Percentiles rank a stretch among this genome's conserved stretches.
phyloP scores from a whole-genome alignment of 2,329 filamentous ascomycete genomes.

The Apiospora arundinis region DNA sequence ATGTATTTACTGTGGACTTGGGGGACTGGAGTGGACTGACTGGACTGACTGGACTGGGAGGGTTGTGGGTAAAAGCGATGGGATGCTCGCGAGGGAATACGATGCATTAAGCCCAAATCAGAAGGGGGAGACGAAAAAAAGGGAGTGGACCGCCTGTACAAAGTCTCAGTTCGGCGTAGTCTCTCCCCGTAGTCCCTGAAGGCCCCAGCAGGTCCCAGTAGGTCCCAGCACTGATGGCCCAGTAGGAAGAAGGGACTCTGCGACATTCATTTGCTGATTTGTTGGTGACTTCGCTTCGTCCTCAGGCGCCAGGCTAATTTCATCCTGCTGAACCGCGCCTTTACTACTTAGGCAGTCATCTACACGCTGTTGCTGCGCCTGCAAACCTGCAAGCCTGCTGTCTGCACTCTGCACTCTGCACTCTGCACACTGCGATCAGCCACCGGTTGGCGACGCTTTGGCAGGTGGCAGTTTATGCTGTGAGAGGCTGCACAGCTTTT shows the following conservation, averaged over 20 bases:
- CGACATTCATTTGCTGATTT: background rate
- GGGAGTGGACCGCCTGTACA: background rate
- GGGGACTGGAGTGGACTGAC: background rate
- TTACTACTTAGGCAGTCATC: background rate
- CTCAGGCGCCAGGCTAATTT: background rate
- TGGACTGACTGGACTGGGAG: background rate
- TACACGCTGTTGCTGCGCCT: background rate
- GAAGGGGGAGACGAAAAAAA: constrained; percentile 6
- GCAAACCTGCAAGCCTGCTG: background rate
- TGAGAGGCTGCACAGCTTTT: constrained; percentile 1
- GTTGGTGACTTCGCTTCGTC: no score
- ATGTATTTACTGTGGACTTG: background rate
- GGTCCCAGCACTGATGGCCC: background rate
- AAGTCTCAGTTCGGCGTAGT: background rate
- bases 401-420: background rate
- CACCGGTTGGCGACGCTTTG: constrained; percentile 8
- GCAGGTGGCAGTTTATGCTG: constrained; percentile 10
- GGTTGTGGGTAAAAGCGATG: background rate
- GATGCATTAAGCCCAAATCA: constrained; percentile 1
- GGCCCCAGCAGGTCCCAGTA: background rate
- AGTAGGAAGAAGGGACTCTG: background rate
- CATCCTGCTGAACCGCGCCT: background rate
- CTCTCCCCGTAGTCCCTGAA: background rate
- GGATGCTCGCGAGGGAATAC: background rate
- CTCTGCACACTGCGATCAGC: constrained; percentile 2